Percentiles rank a stretch among this genome's conserved stretches.
phyloP scores from a whole-genome alignment of 2,329 filamentous ascomycete genomes.

The Mycogone perniciosa region DNA sequence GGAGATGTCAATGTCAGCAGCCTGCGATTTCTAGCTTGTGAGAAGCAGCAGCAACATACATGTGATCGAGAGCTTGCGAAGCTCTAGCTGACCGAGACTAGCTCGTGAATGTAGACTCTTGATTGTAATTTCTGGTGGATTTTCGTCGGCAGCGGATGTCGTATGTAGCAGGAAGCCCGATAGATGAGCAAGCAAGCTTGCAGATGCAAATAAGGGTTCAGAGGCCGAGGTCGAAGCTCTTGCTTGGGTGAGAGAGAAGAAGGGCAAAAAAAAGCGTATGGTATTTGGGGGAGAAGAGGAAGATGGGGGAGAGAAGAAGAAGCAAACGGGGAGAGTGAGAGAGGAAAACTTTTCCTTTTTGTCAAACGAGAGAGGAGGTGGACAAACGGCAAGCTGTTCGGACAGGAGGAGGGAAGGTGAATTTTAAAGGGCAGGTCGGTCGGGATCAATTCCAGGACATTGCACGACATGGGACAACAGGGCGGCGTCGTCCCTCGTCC shows the following conservation, averaged over 20 bases:
- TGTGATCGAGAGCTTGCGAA: not conserved
- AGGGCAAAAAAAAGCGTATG: not conserved
- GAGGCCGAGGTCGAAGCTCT: not conserved
- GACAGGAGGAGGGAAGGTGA: slow-evolving; percentile 6
- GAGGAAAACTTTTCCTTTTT: not conserved
- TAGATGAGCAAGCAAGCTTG: no score
- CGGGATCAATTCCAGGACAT: not conserved
- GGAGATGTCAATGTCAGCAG: not conserved
- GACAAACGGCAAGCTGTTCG: not conserved
- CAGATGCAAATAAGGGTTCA: no score
- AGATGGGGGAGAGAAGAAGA: slow-evolving; percentile 7
- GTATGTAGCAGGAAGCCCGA: not conserved
- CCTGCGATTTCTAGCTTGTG: not conserved
- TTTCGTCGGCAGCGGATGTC: not conserved
- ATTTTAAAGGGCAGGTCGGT: slow-evolving; percentile 8
- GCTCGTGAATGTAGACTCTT: not conserved
- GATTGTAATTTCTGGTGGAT: not conserved
- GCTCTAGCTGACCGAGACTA: not conserved
- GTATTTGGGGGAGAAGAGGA: slow-evolving; percentile 1
- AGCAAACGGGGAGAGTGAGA: not conserved
- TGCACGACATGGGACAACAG: not conserved
- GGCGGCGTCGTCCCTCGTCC: no score
- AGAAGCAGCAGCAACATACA: not conserved
- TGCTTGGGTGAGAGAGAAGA: not conserved
- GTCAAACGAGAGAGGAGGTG: slow-evolving; percentile 1